A percentile compares a stretch with the other conserved stretches of the same genome.
phyloP scores from a whole-genome alignment of 108 stramenopile genomes.

The Bacterosira constricta region DNA sequence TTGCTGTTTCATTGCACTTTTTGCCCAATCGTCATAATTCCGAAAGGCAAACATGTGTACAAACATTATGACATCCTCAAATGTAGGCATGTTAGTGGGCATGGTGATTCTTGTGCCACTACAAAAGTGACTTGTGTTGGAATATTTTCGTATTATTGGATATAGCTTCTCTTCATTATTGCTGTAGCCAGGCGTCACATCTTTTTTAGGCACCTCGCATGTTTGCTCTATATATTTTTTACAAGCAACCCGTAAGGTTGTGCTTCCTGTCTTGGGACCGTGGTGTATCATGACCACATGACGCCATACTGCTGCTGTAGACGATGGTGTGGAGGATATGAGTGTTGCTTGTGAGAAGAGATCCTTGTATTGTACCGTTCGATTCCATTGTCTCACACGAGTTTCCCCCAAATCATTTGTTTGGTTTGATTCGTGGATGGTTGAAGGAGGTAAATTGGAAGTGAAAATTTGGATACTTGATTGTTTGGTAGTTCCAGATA shows the following conservation, averaged over 20 bases:
- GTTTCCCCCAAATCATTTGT: constrained; percentile 8
- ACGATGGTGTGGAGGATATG: constrained; percentile 12
- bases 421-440: no score
- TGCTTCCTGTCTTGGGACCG: constrained; percentile 33
- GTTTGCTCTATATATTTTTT: not conserved
- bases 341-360: not conserved
- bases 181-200: not conserved
- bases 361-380: constrained; percentile 23
- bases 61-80: constrained; percentile 5
- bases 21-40: constrained; percentile 35
- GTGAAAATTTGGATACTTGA: no score
- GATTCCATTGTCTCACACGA: constrained; percentile 25
- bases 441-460: constrained; percentile 32
- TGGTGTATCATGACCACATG: constrained; percentile 38
- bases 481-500: no score
- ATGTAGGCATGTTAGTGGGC: constrained; percentile 16
- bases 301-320: no score
- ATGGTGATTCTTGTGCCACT: constrained; percentile 4
- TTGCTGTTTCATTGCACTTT: constrained; percentile 34
- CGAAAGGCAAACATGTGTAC: constrained; percentile 47
- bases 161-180: not conserved
- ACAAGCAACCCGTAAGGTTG: constrained; percentile 29
- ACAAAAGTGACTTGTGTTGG: constrained; percentile 33
- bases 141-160: constrained; percentile 14
- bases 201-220: not conserved